Percentiles rank a stretch among this genome's conserved stretches.
Conservation (phyloP, 352 stramenopile genomes). For the Thraustotheca clavata region DNA sequence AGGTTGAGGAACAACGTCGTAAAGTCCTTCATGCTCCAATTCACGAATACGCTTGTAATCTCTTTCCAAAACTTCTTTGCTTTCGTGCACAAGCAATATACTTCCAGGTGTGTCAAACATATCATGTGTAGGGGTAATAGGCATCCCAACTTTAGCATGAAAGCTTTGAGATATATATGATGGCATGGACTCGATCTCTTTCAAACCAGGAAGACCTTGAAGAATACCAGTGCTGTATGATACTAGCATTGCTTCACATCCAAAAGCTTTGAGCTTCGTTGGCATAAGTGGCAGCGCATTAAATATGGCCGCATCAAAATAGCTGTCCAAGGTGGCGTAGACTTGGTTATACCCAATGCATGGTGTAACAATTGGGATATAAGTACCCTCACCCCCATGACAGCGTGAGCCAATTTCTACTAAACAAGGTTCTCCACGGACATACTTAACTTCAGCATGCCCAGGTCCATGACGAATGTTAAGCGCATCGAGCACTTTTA, state of each 20-base stretch:
- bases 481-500: conserved; percentile 71
- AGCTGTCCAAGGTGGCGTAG: conserved; percentile 81
- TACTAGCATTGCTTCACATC: conserved; percentile 89
- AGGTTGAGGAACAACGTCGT: conserved; percentile 26
- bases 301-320: conserved; percentile 67
- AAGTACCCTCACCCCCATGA: conserved; percentile 92
- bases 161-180: conserved; percentile 80
- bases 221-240: conserved; percentile 82
- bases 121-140: conserved; percentile 69
- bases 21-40: conserved; percentile 64
- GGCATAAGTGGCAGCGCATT: conserved; percentile 41
- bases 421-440: conserved; percentile 77
- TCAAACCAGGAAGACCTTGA: conserved; percentile 67
- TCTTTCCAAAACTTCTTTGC: conserved; percentile 54
- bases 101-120: conserved; percentile 87
- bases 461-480: conserved; percentile 73
- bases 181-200: conserved; percentile 76
- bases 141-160: conserved; percentile 53
- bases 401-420: conserved; percentile 93
- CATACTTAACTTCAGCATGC: conserved; percentile 86
- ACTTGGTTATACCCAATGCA: conserved; percentile 93
- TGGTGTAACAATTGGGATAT: conserved; percentile 78
- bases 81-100: conserved; percentile 73
- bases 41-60: conserved; percentile 84
- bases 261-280: conserved; percentile 59